These are phyloP conservation scores for Allium sativum DNA, from an alignment of 106 monocot species.

Conservation along the genomic window DNA sequence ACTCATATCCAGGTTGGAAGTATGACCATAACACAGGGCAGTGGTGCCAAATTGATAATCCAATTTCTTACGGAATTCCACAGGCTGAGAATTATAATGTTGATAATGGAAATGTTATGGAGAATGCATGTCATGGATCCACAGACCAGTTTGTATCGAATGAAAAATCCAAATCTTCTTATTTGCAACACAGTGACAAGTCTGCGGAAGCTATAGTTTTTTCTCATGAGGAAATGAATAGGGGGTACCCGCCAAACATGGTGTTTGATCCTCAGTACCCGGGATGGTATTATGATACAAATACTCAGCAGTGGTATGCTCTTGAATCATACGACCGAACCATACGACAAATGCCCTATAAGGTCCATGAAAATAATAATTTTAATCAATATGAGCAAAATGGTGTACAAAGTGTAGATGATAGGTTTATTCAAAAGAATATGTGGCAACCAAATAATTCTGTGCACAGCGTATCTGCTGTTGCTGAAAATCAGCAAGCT, in stretches of 20 bases:
- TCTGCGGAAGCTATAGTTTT: conserved; percentile 26
- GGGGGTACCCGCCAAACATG: conserved; percentile 80
- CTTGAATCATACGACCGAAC: conserved; percentile 64
- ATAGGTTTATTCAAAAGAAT: conserved; percentile 16
- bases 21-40: conserved; percentile 47
- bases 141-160: not conserved
- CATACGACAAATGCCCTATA: conserved; percentile 2
- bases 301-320: conserved; percentile 64
- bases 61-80: conserved; percentile 6
- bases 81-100: conserved; percentile 16
- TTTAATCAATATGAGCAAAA: not conserved
- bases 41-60: conserved; percentile 48
- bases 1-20: conserved; percentile 89
- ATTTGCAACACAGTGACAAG: conserved; percentile 34
- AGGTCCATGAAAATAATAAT: not conserved
- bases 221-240: conserved; percentile 7
- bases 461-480: conserved; percentile 5
- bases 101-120: conserved; percentile 5
- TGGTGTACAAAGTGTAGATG: not conserved
- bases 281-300: conserved; percentile 87
- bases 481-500: conserved; percentile 19
- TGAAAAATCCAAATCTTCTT: conserved; percentile 18
- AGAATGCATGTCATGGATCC: not conserved
- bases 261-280: conserved; percentile 88
- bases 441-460: conserved; percentile 27